Evolutionary conservation across 2,329 filamentous ascomycete genomes (phyloP), one percentile per base, ranked within the genome.

Genomic region (Fusarium dimerum): DNA sequence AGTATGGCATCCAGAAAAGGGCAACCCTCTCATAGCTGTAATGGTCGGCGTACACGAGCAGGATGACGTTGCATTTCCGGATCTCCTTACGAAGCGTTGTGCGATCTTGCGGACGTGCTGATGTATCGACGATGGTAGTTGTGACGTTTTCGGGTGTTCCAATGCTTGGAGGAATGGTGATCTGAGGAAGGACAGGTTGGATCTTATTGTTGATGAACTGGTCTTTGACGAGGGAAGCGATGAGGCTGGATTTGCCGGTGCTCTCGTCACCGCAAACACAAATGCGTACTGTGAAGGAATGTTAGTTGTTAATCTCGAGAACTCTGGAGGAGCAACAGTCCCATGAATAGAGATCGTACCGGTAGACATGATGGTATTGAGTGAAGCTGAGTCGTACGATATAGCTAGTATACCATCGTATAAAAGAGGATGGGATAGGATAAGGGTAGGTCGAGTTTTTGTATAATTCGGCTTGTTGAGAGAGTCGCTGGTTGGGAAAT

Each of bases 21-120:
- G 93, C 94, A 4, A 99, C 92, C 38, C 94, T 82, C 71, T 99
- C 94, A 76, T 97, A 99, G 80, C 92, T 97, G 78, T 99, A 99
- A 74, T 97, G 93, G 71, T 99, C 94, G 61, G 92, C 92, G 73
- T 99, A 99, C 49, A 99, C 92, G 41, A 99, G 84, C 16, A 97
- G 81, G 59, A 99, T 97, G 61, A 97, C 93, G 70, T 97, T 99
- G 67, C 89, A 94, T 72, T 97, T 97, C 59, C 94, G 87, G 56
- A 99, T 92, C 75, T 97, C 94, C 70, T 94, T 94, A 56, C 92
- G 88, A 53, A 99, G 79, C 16, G 87, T 92, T 54, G 88, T 90
- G 61, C 94, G 87, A 69, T 99, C 93, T 72, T 97, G 92, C 1
- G 94, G 94, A 10, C 96, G 84, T 38, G 94, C 92, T 34, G 93